A percentile compares a stretch with the other conserved stretches of the same genome.
Evolutionary conservation across 75 land plant species (phyloP).

Genomic region (Cupressus sempervirens): DNA sequence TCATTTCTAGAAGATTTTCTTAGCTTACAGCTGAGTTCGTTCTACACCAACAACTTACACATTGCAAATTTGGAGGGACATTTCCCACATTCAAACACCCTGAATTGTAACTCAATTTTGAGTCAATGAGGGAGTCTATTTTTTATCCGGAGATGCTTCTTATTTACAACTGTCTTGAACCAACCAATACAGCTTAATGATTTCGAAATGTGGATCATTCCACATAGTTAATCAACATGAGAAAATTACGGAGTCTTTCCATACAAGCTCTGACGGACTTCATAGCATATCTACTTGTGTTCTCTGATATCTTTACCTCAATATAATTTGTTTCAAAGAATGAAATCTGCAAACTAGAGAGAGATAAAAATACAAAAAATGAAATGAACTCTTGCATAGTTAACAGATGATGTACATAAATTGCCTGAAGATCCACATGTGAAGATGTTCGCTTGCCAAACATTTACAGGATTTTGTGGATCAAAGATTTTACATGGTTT

Average conservation of each 20-base stretch:
- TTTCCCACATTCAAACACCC: not conserved
- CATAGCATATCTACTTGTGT: not conserved
- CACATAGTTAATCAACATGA: not conserved
- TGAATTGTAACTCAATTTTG: not conserved
- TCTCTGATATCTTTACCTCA: not conserved
- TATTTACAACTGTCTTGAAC: not conserved
- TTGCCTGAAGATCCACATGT: not conserved
- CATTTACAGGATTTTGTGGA: not conserved
- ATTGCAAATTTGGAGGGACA: not conserved
- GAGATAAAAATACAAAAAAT: not conserved
- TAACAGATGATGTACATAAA: not conserved
- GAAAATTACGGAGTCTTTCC: not conserved
- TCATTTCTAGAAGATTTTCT: not conserved
- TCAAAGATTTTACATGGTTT: not conserved
- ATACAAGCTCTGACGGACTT: not conserved
- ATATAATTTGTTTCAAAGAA: not conserved
- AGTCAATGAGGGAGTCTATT: not conserved
- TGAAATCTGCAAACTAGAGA: not conserved
- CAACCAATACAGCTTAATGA: not conserved
- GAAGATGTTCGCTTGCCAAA: not conserved
- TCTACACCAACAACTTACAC: not conserved
- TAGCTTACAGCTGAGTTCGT: not conserved
- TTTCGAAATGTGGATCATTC: not conserved
- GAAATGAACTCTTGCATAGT: not conserved
- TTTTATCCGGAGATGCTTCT: not conserved